Evolutionary conservation across 2,329 filamentous ascomycete species (phyloP).

Genomic region (Emydomyces testavorans): DNA sequence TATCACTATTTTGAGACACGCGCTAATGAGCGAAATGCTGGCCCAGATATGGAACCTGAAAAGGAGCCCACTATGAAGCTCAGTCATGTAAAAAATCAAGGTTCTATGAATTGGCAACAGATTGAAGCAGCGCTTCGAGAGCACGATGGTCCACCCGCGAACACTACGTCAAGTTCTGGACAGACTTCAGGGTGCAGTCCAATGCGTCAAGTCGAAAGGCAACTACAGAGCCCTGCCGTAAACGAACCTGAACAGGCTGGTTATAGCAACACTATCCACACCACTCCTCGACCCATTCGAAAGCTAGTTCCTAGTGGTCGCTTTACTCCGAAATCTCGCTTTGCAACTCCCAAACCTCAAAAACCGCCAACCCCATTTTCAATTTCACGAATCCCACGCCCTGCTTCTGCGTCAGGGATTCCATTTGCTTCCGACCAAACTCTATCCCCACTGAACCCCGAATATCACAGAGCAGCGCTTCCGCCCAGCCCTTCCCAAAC

Average conservation of each 20-base stretch:
- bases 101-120: conserved; percentile 27
- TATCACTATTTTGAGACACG: conserved; percentile 24
- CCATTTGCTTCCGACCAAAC: background rate
- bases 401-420: conserved; percentile 5
- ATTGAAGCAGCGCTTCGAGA: conserved; percentile 27
- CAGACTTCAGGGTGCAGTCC: background rate
- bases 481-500: conserved; percentile 11
- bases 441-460: background rate
- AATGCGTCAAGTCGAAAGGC: background rate
- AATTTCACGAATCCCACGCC: conserved; percentile 12
- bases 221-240: background rate
- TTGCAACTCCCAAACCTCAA: conserved; percentile 12
- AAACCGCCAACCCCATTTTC: conserved; percentile 9
- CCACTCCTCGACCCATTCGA: conserved; percentile 6
- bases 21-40: conserved; percentile 18
- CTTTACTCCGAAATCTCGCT: conserved; percentile 15
- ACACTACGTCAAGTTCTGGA: background rate
- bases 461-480: conserved; percentile 2
- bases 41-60: conserved; percentile 1
- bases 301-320: conserved; percentile 7
- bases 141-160: background rate
- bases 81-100: background rate
- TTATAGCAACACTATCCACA: background rate
- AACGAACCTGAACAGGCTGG: background rate
- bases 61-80: conserved; percentile 1